A percentile compares a stretch with the other conserved stretches of the same genome.
phyloP scores from a whole-genome alignment of 1,284 basidiomycete species.

The Heterobasidion irregulare region DNA sequence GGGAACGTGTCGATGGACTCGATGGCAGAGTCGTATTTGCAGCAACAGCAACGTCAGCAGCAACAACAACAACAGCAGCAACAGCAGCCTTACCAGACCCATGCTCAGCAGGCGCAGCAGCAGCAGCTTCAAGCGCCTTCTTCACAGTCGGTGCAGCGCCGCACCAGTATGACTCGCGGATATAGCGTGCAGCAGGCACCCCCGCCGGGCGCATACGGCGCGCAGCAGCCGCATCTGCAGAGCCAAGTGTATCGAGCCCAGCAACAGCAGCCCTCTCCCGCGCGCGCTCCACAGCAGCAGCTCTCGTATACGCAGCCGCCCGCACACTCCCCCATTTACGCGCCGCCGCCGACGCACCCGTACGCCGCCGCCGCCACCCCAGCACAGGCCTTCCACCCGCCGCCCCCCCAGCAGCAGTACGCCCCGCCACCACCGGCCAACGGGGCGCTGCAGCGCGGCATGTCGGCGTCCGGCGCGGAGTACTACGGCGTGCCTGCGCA shows the following conservation, averaged over 20 bases:
- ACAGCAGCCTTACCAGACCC: slow-evolving; percentile 19
- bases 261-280: slow-evolving; percentile 7
- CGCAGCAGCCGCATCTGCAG: slow-evolving; percentile 5
- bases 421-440: not conserved
- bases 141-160: not conserved
- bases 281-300: not conserved
- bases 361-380: slow-evolving; percentile 11
- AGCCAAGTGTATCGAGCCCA: slow-evolving; percentile 1
- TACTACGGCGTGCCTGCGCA: slow-evolving; percentile 14
- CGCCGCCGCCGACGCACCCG: slow-evolving; percentile 10
- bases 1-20: slow-evolving; percentile 77
- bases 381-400: slow-evolving; percentile 20
- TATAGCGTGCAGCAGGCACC: not conserved
- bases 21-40: slow-evolving; percentile 58
- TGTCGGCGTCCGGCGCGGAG: slow-evolving; percentile 13
- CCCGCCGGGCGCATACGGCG: slow-evolving; percentile 1
- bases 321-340: too few relatives aligned
- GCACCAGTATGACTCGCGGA: not conserved
- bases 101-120: slow-evolving; percentile 18
- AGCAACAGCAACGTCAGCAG: slow-evolving; percentile 19
- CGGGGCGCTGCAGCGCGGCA: slow-evolving; percentile 10
- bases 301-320: too few relatives aligned
- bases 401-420: slow-evolving; percentile 1
- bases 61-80: slow-evolving; percentile 16
- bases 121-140: slow-evolving; percentile 1